phyloP scores from a whole-genome alignment of 2,329 filamentous ascomycete genomes.

The Alternaria viburni region DNA sequence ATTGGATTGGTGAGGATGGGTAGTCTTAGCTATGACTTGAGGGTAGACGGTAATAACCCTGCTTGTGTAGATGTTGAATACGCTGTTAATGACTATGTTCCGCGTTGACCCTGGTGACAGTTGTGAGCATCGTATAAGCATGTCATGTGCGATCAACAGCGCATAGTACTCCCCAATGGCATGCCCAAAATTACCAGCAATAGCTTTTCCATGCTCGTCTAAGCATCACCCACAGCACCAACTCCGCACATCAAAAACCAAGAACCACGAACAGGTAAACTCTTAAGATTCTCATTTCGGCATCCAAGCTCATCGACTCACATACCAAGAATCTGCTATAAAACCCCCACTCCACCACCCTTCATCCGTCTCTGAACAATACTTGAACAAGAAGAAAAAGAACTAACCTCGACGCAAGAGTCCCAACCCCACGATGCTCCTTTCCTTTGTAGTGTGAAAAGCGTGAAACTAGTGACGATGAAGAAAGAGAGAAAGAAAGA shows the following conservation, averaged over 20 bases:
- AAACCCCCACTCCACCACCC: not conserved
- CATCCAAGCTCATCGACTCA: not conserved
- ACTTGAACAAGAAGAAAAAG: not conserved
- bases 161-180: not conserved
- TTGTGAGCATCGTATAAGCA: accelerated
- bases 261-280: not conserved
- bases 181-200: too few species aligned
- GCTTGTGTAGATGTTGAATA: not conserved
- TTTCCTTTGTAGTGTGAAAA: not conserved
- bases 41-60: not conserved
- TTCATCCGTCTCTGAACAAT: not conserved
- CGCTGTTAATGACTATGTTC: not conserved
- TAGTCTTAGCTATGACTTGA: not conserved
- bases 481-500: not conserved
- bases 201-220: too few species aligned
- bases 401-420: not conserved
- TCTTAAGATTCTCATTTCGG: not conserved
- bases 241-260: not conserved
- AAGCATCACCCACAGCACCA: not conserved
- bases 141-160: not conserved
- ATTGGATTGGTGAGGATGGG: not conserved
- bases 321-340: not conserved
- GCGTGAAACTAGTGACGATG: not conserved
- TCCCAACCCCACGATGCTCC: not conserved
- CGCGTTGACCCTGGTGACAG: accelerated